A percentile compares a stretch with the other conserved stretches of the same genome.
phyloP scores from a whole-genome alignment of 2,329 filamentous ascomycete genomes.

The Graphiopsis chlorocephala region DNA sequence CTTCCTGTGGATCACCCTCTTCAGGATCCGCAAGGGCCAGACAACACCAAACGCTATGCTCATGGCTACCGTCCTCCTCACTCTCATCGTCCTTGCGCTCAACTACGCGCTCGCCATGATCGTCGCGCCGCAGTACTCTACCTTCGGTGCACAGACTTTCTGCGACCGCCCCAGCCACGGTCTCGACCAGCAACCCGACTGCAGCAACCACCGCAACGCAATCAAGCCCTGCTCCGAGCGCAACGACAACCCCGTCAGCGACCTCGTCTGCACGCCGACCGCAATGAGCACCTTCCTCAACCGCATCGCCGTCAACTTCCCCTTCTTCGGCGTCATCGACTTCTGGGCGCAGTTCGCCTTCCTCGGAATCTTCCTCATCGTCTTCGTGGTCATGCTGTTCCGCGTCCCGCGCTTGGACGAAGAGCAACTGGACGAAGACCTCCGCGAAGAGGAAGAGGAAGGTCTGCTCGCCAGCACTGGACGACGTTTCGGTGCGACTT shows the following conservation, averaged over 20 bases:
- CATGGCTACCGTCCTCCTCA: slow-evolving; percentile 85
- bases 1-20: slow-evolving; percentile 92
- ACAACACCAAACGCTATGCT: slow-evolving; percentile 90
- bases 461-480: slow-evolving; percentile 81
- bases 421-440: slow-evolving; percentile 78
- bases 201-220: slow-evolving; percentile 65
- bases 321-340: slow-evolving; percentile 86
- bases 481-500: slow-evolving; percentile 77
- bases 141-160: slow-evolving; percentile 90
- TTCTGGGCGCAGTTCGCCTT: slow-evolving; percentile 98
- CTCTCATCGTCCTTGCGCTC: slow-evolving; percentile 82
- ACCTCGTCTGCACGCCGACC: slow-evolving; percentile 82
- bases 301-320: slow-evolving; percentile 87
- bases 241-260: slow-evolving; percentile 66
- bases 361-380: slow-evolving; percentile 73
- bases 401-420: slow-evolving; percentile 75
- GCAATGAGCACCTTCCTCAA: slow-evolving; percentile 92
- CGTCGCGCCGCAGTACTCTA: slow-evolving; percentile 92
- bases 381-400: slow-evolving; percentile 77
- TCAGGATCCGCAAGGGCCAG: slow-evolving; percentile 83
- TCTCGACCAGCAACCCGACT: slow-evolving; percentile 69
- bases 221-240: slow-evolving; percentile 81
- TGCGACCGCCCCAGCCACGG: slow-evolving; percentile 69
- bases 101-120: slow-evolving; percentile 93
- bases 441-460: slow-evolving; percentile 91